A percentile compares a stretch with the other conserved stretches of the same genome.
These are phyloP conservation scores for Pulveroboletus ravenelii DNA, from an alignment of 768 basidiomycete genomes.

Conservation along the genomic window DNA sequence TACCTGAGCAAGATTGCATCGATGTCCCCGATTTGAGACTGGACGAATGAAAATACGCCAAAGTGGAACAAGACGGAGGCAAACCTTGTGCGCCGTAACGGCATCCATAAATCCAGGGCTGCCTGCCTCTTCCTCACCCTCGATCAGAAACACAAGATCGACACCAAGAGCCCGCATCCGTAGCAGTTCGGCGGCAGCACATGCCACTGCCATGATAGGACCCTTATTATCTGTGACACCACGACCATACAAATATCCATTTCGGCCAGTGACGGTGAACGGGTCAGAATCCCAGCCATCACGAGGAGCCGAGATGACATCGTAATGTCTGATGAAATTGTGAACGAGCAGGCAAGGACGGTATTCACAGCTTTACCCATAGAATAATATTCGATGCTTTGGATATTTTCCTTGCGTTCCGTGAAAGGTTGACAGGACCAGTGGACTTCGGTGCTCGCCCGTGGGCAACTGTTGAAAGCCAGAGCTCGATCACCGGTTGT, in stretches of 20 bases:
- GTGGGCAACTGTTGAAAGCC: slow-evolving; percentile 57
- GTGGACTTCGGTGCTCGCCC: slow-evolving; percentile 72
- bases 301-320: slow-evolving; percentile 80
- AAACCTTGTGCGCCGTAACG: slow-evolving; percentile 70
- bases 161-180: slow-evolving; percentile 68
- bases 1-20: slow-evolving; percentile 89
- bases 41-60: slow-evolving; percentile 4
- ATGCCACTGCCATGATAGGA: slow-evolving; percentile 86
- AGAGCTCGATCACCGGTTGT: background rate
- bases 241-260: slow-evolving; percentile 87
- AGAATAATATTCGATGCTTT: slow-evolving; percentile 81
- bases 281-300: slow-evolving; percentile 82
- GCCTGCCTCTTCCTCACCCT: slow-evolving; percentile 97
- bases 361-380: slow-evolving; percentile 52
- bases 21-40: slow-evolving; percentile 80
- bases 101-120: slow-evolving; percentile 81
- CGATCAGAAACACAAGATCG: slow-evolving; percentile 87
- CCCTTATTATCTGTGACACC: slow-evolving; percentile 96
- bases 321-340: slow-evolving; percentile 69
- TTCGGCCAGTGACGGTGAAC: slow-evolving; percentile 73
- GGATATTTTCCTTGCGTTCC: slow-evolving; percentile 55
- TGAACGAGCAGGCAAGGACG: background rate
- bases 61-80: slow-evolving; percentile 1
- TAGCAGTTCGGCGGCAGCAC: slow-evolving; percentile 80
- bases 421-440: slow-evolving; percentile 85